These are phyloP conservation scores for Wickerhamomyces alni DNA, from an alignment of 805 yeast species.

Conservation along the genomic window DNA sequence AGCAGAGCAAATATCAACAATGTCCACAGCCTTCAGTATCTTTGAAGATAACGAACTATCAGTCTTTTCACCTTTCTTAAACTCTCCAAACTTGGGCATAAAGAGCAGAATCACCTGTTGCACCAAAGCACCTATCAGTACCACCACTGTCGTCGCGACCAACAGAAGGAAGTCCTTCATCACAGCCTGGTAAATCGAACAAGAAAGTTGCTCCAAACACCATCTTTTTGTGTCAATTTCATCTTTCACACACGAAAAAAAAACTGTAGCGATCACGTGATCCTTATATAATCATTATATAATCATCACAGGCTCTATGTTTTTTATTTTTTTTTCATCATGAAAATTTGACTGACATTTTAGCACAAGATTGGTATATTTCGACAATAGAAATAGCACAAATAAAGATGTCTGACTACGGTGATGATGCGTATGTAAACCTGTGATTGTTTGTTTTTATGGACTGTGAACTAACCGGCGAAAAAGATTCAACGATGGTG, in stretches of 20 bases:
- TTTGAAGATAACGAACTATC: background rate
- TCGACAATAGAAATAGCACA: too few species aligned
- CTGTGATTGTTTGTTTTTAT: background rate
- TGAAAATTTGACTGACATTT: background rate
- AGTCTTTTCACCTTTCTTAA: background rate
- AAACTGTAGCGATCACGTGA: background rate
- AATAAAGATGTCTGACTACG: slow-evolving; percentile 46
- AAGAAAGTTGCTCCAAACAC: too few species aligned
- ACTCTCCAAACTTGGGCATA: too few species aligned
- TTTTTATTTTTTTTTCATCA: background rate
- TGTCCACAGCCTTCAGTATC: slow-evolving; percentile 18
- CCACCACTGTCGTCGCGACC: background rate
- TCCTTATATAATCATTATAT: background rate
- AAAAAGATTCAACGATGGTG: slow-evolving; percentile 61
- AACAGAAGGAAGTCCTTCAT: background rate
- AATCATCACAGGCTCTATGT: background rate
- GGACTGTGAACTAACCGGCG: background rate
- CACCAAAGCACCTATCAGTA: background rate
- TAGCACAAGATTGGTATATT: too few species aligned
- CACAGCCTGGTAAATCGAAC: too few species aligned
- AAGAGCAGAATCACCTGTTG: too few species aligned
- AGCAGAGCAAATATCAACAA: slow-evolving; percentile 49
- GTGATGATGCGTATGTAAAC: slow-evolving; percentile 37
- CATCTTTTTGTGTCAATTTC: background rate
- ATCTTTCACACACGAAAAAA: background rate